phyloP scores from a whole-genome alignment of 768 basidiomycete genomes.

The Amanita thiersii region DNA sequence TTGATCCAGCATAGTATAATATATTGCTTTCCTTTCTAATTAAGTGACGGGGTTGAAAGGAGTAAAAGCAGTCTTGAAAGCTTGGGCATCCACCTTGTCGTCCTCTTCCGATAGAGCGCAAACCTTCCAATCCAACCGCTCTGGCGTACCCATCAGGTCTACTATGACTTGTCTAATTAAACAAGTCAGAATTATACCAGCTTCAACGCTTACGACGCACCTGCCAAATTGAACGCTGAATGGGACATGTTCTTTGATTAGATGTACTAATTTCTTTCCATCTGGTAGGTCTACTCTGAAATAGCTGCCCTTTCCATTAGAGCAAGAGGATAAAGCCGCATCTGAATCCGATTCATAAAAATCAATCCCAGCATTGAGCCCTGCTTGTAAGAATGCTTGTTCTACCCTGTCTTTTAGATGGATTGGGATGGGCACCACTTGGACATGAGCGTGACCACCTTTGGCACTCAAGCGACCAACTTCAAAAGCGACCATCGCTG shows the following conservation, averaged over 20 bases:
- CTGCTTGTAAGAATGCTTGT: conserved; percentile 65
- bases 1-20: not conserved
- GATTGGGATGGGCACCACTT: conserved; percentile 73
- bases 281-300: conserved; percentile 89
- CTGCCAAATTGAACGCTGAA: conserved; percentile 94
- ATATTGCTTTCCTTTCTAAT: not conserved
- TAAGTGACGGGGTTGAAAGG: conserved; percentile 50
- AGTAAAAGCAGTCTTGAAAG: conserved; percentile 80
- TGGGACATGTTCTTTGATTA: conserved; percentile 67
- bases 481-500: conserved; percentile 77
- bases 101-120: conserved; percentile 80
- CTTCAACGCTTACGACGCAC: conserved; percentile 32
- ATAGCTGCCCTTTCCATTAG: conserved; percentile 61
- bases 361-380: conserved; percentile 54
- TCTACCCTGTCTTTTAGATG: conserved; percentile 57
- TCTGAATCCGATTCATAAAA: conserved; percentile 70
- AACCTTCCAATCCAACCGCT: conserved; percentile 87
- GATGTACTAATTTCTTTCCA: conserved; percentile 78
- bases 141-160: conserved; percentile 62
- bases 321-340: conserved; percentile 44
- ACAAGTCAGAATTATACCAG: conserved; percentile 8
- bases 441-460: conserved; percentile 93
- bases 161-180: conserved; percentile 69
- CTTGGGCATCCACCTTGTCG: conserved; percentile 74
- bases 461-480: conserved; percentile 75